Evolutionary conservation across 805 yeast genomes (phyloP), one percentile per base, ranked within the genome.

Genomic region (Wickerhamomyces chaumierensis): DNA sequence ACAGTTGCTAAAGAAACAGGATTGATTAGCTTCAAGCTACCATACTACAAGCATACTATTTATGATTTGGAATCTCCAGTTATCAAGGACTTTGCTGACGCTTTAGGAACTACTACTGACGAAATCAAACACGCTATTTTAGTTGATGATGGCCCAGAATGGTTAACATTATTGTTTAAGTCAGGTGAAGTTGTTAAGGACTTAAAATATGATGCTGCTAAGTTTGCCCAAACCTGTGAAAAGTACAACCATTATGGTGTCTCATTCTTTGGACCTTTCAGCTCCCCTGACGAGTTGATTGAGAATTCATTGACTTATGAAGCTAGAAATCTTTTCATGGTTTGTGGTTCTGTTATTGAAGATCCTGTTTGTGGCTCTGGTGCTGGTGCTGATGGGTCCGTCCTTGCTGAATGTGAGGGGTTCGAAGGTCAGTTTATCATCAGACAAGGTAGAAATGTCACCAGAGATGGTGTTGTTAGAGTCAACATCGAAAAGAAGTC

Each of bases 361-460:
- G 78, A 71, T 48, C 76, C 76, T 1, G 77, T 68, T 8, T 71
- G 77, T 51, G 78, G 78, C 3, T 61, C 69, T 42, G 77, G 77
- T n/a, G 58, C 65, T 2, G 56, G 55, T 13, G 57, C 66, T 1
- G 48, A 58, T 27, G 53, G 51, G 14, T 51, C 56, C 25, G 47
- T 53, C 18, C 35, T 62, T 33, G 53, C 61, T 34, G 52, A 51
- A 3, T 25, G 43, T 2, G 39, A 53, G 23, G 47, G 48, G 3
- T 48, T 46, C 39, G 39, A 41, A 18, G 44, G 49, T 7, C 35
- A 39, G 1, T 40, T 63, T 18, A 27, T 36, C 11, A 53, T 65
- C 31, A 53, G 54, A 15, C 71, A 67, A 47, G 72, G 72, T 32
- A 53, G 63, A 18, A 55, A 55, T 31, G 35, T 69, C 9, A 48